These are phyloP conservation scores for Paulownia fortunei DNA, from an alignment of 257 asterid genomes.

Conservation along the genomic window DNA sequence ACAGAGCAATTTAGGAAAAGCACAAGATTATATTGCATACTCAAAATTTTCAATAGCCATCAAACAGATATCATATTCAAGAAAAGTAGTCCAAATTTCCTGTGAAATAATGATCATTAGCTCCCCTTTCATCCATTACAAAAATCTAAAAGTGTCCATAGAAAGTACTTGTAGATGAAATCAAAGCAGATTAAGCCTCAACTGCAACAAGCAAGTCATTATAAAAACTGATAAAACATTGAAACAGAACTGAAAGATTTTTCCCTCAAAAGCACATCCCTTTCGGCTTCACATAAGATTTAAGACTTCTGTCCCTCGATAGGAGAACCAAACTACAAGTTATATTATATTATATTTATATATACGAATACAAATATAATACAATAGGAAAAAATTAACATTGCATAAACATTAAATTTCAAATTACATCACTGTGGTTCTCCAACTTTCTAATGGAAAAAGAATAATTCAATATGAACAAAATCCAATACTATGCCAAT, in stretches of 20 bases:
- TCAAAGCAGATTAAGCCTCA: neutral
- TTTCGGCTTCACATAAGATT: neutral
- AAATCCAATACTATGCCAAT: neutral
- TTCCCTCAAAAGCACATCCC: neutral
- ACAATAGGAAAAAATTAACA: too few relatives aligned
- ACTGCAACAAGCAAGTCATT: neutral
- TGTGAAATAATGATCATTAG: neutral
- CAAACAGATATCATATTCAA: neutral
- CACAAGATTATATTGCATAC: neutral
- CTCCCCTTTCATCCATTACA: neutral
- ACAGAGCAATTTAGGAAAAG: neutral
- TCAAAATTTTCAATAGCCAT: neutral
- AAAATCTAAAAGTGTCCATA: neutral
- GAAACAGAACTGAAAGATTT: neutral
- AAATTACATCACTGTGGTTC: neutral
- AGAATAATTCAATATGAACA: neutral
- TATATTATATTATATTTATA: too few relatives aligned
- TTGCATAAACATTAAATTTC: neutral
- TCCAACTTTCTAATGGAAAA: neutral
- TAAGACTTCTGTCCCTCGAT: neutral
- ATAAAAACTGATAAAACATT: neutral
- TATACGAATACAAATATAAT: too few relatives aligned
- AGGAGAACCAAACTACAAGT: neutral
- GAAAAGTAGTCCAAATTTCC: neutral
- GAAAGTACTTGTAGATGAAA: neutral